Conservation (phyloP, 106 monocot genomes). For the Dendrobium huoshanense region DNA sequence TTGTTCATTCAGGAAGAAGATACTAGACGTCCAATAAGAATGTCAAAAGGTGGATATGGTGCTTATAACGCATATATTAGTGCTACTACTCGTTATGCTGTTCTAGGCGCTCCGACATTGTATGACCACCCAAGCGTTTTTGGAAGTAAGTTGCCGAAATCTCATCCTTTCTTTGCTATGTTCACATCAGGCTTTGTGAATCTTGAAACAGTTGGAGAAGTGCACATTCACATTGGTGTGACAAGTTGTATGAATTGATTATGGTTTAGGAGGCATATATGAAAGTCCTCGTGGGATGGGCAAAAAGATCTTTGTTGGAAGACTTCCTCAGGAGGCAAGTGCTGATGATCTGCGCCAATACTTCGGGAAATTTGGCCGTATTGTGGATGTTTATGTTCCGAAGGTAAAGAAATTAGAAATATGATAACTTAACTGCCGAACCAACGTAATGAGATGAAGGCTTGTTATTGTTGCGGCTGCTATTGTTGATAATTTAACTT, state of each 20-base stretch:
- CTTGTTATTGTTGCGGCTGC: too few species aligned
- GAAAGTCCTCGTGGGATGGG: conserved; percentile 57
- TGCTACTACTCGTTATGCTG: conserved; percentile 85
- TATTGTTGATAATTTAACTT: background rate
- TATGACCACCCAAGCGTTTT: conserved; percentile 77
- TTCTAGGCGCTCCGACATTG: conserved; percentile 84
- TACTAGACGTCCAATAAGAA: conserved; percentile 44
- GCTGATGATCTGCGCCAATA: conserved; percentile 81
- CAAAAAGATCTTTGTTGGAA: conserved; percentile 97
- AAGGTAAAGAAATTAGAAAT: conserved; percentile 44
- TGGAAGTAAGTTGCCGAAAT: conserved; percentile 50
- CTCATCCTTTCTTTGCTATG: background rate
- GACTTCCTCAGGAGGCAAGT: conserved; percentile 89
- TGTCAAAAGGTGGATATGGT: conserved; percentile 78
- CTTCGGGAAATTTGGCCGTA: conserved; percentile 90
- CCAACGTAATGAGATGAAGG: too few species aligned
- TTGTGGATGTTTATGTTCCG: conserved; percentile 87
- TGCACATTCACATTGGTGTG: background rate
- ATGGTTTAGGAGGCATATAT: conserved; percentile 41
- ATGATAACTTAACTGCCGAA: too few species aligned
- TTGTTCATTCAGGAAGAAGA: conserved; percentile 63
- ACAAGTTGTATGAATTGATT: background rate
- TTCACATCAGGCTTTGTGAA: background rate
- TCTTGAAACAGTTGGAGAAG: background rate
- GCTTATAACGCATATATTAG: conserved; percentile 91